phyloP scores from a whole-genome alignment of 2,329 filamentous ascomycete species.

The Penicillium sp. region DNA sequence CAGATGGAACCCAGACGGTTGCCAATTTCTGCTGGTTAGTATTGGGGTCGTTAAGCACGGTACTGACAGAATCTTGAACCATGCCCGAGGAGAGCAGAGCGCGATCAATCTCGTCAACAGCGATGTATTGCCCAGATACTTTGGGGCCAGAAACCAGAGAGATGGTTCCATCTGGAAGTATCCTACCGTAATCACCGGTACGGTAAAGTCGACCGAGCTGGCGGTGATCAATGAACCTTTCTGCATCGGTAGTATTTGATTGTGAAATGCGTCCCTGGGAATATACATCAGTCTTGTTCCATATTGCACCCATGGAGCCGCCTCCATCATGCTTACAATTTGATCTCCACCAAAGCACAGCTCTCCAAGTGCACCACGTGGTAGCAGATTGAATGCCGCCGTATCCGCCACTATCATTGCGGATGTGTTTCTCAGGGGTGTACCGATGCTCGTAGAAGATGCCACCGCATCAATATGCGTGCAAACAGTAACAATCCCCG shows the following conservation, averaged over 20 bases:
- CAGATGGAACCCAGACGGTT: slow-evolving; percentile 68
- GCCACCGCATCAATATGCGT: slow-evolving; percentile 66
- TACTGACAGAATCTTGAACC: slow-evolving; percentile 66
- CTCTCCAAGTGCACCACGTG: slow-evolving; percentile 76
- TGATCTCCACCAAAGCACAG: slow-evolving; percentile 87
- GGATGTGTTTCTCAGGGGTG: slow-evolving; percentile 75
- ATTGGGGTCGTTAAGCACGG: slow-evolving; percentile 57
- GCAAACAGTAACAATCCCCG: slow-evolving; percentile 77
- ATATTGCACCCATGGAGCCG: background rate
- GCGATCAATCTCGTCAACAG: slow-evolving; percentile 75
- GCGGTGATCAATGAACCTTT: slow-evolving; percentile 72
- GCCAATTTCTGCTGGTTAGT: slow-evolving; percentile 60
- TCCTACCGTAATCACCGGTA: slow-evolving; percentile 79
- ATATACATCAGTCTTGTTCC: background rate
- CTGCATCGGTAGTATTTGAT: slow-evolving; percentile 56
- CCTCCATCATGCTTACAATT: slow-evolving; percentile 55
- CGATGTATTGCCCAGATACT: slow-evolving; percentile 77
- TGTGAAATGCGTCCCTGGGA: slow-evolving; percentile 7
- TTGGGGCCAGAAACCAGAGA: slow-evolving; percentile 77
- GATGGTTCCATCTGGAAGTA: slow-evolving; percentile 77
- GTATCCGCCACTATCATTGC: slow-evolving; percentile 63
- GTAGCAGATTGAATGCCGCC: slow-evolving; percentile 58
- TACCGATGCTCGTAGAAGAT: slow-evolving; percentile 75
- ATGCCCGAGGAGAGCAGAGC: slow-evolving; percentile 57
- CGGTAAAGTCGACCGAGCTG: slow-evolving; percentile 75